Percentiles rank a stretch among this genome's conserved stretches.
These are phyloP conservation scores for Coffea eugenioides DNA, from an alignment of 257 asterid species.

Conservation along the genomic window DNA sequence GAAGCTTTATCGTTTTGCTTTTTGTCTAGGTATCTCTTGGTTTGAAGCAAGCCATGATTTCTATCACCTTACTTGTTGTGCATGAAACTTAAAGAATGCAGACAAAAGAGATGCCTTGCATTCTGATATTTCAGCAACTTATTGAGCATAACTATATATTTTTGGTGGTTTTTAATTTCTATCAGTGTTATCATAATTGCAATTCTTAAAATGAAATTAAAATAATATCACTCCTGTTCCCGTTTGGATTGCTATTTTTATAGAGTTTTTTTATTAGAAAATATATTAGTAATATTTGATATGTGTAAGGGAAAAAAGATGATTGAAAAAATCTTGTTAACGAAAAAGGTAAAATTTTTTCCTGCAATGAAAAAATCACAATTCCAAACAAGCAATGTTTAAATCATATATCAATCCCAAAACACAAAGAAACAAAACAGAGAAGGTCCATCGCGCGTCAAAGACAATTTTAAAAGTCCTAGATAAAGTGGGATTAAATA, in stretches of 20 bases:
- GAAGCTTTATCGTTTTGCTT: not conserved
- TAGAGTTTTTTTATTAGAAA: no score
- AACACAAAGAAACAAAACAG: no score
- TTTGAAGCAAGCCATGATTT: not conserved
- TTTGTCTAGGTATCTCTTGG: not conserved
- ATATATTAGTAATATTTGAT: no score
- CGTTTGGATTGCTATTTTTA: no score
- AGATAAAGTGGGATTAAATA: not conserved
- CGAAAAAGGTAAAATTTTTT: no score
- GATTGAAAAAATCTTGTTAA: no score
- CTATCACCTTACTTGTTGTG: not conserved
- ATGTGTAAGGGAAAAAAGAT: no score
- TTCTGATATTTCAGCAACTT: not conserved
- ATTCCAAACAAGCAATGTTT: no score
- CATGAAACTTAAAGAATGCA: not conserved
- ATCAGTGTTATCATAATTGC: not conserved
- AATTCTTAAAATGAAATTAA: not conserved
- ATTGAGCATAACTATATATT: not conserved
- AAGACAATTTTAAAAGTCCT: no score
- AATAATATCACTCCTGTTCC: no score
- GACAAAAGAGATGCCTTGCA: not conserved
- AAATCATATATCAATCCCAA: no score
- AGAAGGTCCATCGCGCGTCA: not conserved
- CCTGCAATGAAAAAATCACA: no score
- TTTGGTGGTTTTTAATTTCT: not conserved